Evolutionary conservation across 441 rosid genomes (phyloP), one percentile per base, ranked within the genome.

Genomic region (Jatropha multifida): DNA sequence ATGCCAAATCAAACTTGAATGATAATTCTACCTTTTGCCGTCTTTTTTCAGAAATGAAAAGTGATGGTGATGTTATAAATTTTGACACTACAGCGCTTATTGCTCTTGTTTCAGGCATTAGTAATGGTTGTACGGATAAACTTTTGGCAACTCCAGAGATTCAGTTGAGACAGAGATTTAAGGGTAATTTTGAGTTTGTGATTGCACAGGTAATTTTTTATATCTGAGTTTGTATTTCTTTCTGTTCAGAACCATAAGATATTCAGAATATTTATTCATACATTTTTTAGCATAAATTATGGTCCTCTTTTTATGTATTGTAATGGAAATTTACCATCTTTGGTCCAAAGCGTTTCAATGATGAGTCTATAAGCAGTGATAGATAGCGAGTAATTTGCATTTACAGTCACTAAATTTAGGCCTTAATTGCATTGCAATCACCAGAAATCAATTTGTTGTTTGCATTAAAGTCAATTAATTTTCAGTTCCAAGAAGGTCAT

Each of bases 91-190:
- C 98, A 12, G 93, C 97, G 59, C 80, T 95, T 83, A 77, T 95
- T 83, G 94, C 99, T 83, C 75, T 90, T 20, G 93, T 95, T 27
- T 95, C 97, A 8, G 98, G 94, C 66, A 92, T 93, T 78, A 87
- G 91, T 71, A 95, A 95, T 76, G 98, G 93, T 54, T 87, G 89
- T 75, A 84, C 91, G 5, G 83, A 85, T 72, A 85, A 83, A 76
- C 85, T 93, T 67, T 65, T 93, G 80, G 82, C 78, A 6, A 70
- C 75, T 0, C 83, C 89, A 60, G 84, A 87, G 82, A 71, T 46
- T 58, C 86, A 87, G 62, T 62, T 93, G 85, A 88, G 83, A 73
- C 81, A 78, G 60, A 86, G 84, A 77, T 95, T 95, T 65, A 92
- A 95, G 88, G 98, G 97, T 40, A 95, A 95, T 56, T 65, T 80